Evolutionary conservation across 805 yeast species (phyloP), one percentile per base, ranked within the genome.

Genomic region (Lachancea sp.): DNA sequence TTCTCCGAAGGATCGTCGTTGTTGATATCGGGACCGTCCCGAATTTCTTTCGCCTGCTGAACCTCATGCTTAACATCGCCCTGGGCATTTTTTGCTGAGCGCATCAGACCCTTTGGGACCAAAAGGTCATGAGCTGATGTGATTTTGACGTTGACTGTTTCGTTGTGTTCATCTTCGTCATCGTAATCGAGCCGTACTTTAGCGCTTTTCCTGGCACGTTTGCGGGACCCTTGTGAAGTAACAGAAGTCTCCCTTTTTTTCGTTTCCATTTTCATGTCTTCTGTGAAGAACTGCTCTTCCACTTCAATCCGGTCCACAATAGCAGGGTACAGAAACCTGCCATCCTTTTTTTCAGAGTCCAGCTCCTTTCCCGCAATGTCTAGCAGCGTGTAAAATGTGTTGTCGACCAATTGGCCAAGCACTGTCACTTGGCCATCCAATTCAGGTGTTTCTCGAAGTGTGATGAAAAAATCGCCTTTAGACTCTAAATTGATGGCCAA

Each of bases 351-450:
- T 18, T 67, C 69, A 0, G 53, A 58, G 18, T 62, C 66, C 36
- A 71, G 44, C 50, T 78, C 83, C 12, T 73, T 67, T 33, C 74
- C 75, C 2, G 69, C 58, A 4, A 82, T 78, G 38, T 68, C 67
- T 30, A 74, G 59, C 12, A 79, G 73, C 26, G 68, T 75, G 62
- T 70, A 84, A 3, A 78, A 69, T 0, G 81, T 67, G 29, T 76
- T 76, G 3, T 78, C 85, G 2, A 72, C 72, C 12, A 82, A 66
- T 47, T 75, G 73, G 2, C 90, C 91, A 51, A 82, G 69, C 18
- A 79, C 53, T 12, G 79, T 70, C 36, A 40, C 46, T 18, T 38
- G 38, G 10, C 41, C 38, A n/a, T 38, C 30, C 33, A 43, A 18
- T 3, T 11, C 29, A 3, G 38, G 8, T 18, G 41, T 33, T 9